These are phyloP conservation scores for Sporothrix brasiliensis DNA, from an alignment of 2,329 filamentous ascomycete genomes.

Conservation along the genomic window DNA sequence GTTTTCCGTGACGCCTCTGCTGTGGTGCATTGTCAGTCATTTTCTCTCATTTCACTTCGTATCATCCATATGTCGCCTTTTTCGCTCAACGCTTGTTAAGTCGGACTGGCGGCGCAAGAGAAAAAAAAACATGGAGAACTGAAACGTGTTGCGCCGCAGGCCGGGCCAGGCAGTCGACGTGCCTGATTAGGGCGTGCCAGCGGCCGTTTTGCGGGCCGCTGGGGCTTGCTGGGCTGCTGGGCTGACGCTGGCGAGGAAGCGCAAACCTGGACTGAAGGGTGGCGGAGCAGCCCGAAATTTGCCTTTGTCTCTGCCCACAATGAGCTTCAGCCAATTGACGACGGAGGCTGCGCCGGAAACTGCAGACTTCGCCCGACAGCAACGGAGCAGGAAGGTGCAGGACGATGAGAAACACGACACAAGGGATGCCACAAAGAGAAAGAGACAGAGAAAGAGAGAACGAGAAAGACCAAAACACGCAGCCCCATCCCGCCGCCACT, in stretches of 20 bases:
- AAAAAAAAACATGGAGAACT: neutral
- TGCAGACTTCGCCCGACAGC: constrained; percentile 21
- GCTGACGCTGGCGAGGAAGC: neutral
- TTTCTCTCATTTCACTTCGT: neutral
- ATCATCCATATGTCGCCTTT: neutral
- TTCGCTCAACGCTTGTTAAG: neutral
- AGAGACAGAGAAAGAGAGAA: neutral
- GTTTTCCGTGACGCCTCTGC: neutral
- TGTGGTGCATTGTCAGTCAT: neutral
- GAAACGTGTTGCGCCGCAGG: constrained; percentile 4
- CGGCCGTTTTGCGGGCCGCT: constrained; percentile 1
- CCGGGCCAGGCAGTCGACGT: neutral
- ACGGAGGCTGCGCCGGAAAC: neutral
- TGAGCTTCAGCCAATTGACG: neutral
- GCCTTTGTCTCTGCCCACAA: neutral
- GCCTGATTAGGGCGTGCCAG: neutral
- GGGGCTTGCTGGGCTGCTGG: neutral
- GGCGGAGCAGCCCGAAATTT: constrained; percentile 25
- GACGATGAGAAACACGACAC: neutral
- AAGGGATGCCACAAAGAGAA: neutral
- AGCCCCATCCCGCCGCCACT: neutral
- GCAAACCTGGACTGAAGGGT: neutral
- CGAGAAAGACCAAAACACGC: neutral
- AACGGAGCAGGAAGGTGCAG: neutral
- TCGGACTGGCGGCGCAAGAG: neutral